Evolutionary conservation across 805 yeast genomes (phyloP), one percentile per base, ranked within the genome.

Genomic region (Sporopachydermia quercuum): DNA sequence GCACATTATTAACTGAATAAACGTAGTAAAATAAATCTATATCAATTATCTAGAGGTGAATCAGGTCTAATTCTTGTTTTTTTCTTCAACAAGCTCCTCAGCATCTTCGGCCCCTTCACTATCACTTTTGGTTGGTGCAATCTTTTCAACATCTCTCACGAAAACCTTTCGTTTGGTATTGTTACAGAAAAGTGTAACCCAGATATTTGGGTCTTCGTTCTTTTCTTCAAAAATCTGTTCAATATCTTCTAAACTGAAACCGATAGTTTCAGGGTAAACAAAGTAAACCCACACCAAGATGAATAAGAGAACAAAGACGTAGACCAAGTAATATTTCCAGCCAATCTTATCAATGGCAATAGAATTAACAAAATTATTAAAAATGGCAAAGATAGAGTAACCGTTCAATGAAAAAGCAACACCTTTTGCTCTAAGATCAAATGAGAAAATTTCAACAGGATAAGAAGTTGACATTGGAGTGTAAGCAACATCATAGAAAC

Each of bases 251-350:
- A 66, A 57, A 15, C 66, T 57, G 46, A 52, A 54, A 6, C 68
- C 69, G 14, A 57, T 49, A 5, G 70, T 66, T 47, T 66, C 70
- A 14, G 63, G 65, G 52, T 52, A 63, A 42, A 54, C 46, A 45
- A 62, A 52, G 45, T 53, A 54, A 30, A 56, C 54, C 19, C 57
- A 43, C 5, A 49, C 45, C 37, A 59, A 47, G 39, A 58, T 58
- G 15, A 54, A 53, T 2, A 53, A 56, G 39, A 58, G 43, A 16
- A 53, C 41, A 47, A 58, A 53, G 39, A 60, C 55, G 49, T 47
- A 59, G 3, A 65, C 67, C 44, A 65, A 61, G 49, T 65, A 65
- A 55, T 63, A 65, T 47, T 61, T 63, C 65, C 67, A 64, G 18
- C 50, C 48, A 37, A 65, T 58, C 15, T 60, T 59, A 18, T 55